Evolutionary conservation across 2,329 filamentous ascomycete genomes (phyloP), one percentile per base, ranked within the genome.

Genomic region (Verticillium longisporum): DNA sequence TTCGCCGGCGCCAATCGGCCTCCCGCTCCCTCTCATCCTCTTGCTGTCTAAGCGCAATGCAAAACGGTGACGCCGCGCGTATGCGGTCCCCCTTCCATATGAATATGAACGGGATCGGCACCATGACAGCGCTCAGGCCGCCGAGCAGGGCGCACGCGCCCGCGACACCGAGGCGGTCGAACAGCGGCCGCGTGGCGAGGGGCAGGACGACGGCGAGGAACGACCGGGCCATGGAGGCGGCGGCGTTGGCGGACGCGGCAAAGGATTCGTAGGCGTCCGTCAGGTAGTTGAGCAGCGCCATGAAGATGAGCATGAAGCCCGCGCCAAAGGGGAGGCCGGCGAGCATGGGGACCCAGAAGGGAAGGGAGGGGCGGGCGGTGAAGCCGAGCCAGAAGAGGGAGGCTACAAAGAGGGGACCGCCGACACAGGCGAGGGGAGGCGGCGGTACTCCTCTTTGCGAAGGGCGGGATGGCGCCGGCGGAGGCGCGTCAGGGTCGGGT

Each of bases 341-440:
- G 10, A 88, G 69, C 68, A 87, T 82, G 2, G 86, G 86, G 1
- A 77, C 79, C 10, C 79, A 78, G 69, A 83, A 87, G 57, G 80
- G 75, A 6, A 85, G 72, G 6, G 70, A 72, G 0, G 72, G 61
- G 5, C 74, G 75, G 1, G 85, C 77, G 1, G 82, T 80, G 81
- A 82, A 89, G 21, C 84, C 87, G 15, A 89, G 79, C 83, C 83
- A 86, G 70, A 87, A 85, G 60, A 86, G 73, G 7, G 81, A 79
- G 36, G 81, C 60, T 21, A 78, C 80, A 66, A 83, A 85, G 53
- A 89, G 75, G 0, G 89, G 88, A 0, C 89, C 88, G 1, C 88
- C 89, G 18, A 91, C 67, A 68, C 85, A 89, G 4, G 88, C 89
- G 2, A 93, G 77, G 0, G 90, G 0, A 94, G 78, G 1, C 90